Conservation (phyloP, 257 asterid genomes). For the Voacanga thouarsii region DNA sequence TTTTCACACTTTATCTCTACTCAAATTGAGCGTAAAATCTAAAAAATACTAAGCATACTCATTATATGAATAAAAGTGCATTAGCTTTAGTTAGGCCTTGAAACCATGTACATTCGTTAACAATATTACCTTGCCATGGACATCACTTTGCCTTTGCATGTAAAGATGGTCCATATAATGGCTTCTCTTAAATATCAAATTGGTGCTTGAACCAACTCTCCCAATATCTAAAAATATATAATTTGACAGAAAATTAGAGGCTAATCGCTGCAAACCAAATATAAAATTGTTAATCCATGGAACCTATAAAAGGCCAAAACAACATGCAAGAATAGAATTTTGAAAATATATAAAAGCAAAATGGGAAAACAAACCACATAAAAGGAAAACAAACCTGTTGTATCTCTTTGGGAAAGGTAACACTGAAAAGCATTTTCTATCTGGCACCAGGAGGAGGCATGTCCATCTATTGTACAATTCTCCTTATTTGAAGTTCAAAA, state of each 20-base stretch:
- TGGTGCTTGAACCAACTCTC: constrained; percentile 98
- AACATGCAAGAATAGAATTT: not conserved
- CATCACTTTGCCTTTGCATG: constrained; percentile 74
- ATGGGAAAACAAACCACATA: constrained; percentile 40
- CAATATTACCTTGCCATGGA: constrained; percentile 65
- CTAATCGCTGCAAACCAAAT: constrained; percentile 65
- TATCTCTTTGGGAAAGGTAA: constrained; percentile 95
- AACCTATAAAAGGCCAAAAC: not conserved
- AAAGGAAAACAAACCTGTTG: constrained; percentile 61
- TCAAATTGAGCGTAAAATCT: not conserved
- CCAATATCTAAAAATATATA: constrained; percentile 92
- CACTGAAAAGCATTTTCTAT: constrained; percentile 93
- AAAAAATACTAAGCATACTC: not conserved
- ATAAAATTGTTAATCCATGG: not conserved
- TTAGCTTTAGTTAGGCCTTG: not conserved
- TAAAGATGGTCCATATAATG: constrained; percentile 97
- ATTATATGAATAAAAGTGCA: not conserved
- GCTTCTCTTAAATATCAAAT: constrained; percentile 89
- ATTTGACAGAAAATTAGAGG: constrained; percentile 71
- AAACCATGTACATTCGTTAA: not conserved
- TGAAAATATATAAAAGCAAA: not conserved
- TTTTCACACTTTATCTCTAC: not conserved
- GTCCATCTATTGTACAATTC: constrained; percentile 94
- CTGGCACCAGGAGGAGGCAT: constrained; percentile 92
- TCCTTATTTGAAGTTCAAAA: constrained; percentile 96